Percentiles rank a stretch among this genome's conserved stretches.
Evolutionary conservation across 106 monocot species (phyloP).

Genomic region (Platanthera guangdongensis): DNA sequence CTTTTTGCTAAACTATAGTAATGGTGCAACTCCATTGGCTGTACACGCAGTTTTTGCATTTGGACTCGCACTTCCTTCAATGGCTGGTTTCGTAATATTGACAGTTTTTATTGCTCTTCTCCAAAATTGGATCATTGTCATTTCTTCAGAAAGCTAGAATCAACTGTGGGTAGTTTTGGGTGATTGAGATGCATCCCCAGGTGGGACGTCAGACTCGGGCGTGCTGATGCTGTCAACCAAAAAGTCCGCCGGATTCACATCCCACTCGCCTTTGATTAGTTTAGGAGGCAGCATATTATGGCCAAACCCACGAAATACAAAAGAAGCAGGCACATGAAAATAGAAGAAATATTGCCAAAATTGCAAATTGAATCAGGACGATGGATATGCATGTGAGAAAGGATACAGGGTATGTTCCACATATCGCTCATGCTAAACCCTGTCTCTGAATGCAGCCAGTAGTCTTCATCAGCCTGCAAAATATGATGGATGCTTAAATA

Average conservation of each 20-base stretch:
- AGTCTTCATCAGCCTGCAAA: constrained; percentile 65
- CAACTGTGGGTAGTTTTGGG: constrained; percentile 5
- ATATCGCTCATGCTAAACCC: constrained; percentile 60
- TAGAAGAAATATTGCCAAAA: not conserved
- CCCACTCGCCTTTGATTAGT: constrained; percentile 47
- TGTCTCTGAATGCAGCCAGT: constrained; percentile 55
- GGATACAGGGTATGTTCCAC: constrained; percentile 62
- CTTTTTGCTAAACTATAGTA: not conserved
- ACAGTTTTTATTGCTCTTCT: not conserved
- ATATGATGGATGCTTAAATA: not conserved
- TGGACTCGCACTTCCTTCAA: not conserved
- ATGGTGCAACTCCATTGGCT: not conserved
- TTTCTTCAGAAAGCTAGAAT: not conserved
- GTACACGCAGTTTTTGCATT: not conserved
- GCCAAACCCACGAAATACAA: not conserved
- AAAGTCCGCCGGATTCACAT: constrained; percentile 38
- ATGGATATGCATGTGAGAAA: constrained; percentile 1
- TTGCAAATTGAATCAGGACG: not conserved
- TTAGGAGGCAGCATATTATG: constrained; percentile 1
- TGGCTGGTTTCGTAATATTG: not conserved
- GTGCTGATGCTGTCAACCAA: constrained; percentile 22
- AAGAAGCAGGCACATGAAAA: not conserved
- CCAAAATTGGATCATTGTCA: not conserved
- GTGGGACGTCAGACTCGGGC: constrained; percentile 18
- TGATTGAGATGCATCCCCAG: constrained; percentile 5